Evolutionary conservation across 2,329 filamentous ascomycete species (phyloP), one percentile per base, ranked within the genome.

Genomic region (Aspergillus pseudoterreus): DNA sequence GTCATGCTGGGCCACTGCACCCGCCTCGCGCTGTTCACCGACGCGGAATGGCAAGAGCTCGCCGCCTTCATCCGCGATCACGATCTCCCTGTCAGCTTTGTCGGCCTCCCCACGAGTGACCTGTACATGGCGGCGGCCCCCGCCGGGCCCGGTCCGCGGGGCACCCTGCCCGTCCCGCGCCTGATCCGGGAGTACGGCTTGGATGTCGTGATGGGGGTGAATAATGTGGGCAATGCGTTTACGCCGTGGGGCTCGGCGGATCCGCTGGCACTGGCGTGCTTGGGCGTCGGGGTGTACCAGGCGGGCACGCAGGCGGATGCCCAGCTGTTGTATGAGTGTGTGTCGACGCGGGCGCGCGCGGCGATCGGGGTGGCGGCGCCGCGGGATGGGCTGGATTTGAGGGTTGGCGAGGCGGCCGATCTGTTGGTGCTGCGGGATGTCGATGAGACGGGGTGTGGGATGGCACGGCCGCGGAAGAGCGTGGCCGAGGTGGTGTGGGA

Each of bases 221-320:
- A 89, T 62, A 90, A 90, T 60, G 81, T 90, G 12, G 86, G 86
- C 15, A 90, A 90, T 63, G 84, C 86, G 0, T 89, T 90, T 60
- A 89, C 86, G 6, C 86, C 86, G 0, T 82, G 85, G 61, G 86
- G 86, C 0, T 82, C 75, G 15, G 83, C 80, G 36, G 86, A 89
- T 69, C 86, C 86, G 1, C 64, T 90, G 45, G 74, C 75, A 38
- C 70, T 88, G 41, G 84, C 85, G 17, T 82, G 78, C 57, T 70
- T 84, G 47, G 82, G 82, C 1, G 82, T 88, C 0, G 85, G 83
- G 0, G 63, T 89, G 3, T 89, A 89, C 61, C 85, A 88, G 54
- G 80, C 82, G 1, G 85, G 85, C 0, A 86, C 82, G 1, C 77
- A 76, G 52, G 63, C 69, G 14, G 83, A 86, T 62, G 79, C 83